Conservation (phyloP, 768 basidiomycete genomes). For the Thelephora aurantiotincta region DNA sequence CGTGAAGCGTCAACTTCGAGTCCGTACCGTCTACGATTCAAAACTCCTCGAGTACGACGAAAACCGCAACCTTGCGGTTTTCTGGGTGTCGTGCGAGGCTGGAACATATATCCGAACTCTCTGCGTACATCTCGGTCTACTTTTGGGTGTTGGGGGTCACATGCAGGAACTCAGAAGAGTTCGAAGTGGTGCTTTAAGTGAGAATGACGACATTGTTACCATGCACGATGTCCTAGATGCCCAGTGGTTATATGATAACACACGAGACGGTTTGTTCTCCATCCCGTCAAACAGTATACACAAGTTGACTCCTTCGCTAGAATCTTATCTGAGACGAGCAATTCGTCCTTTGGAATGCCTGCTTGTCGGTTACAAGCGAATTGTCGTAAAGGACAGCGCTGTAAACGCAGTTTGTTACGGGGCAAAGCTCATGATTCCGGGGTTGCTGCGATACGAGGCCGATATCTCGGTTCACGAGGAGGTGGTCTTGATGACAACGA, state of each 20-base stretch:
- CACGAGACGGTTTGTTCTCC: conserved; percentile 64
- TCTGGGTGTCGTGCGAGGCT: conserved; percentile 98
- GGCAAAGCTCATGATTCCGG: conserved; percentile 99
- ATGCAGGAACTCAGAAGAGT: conserved; percentile 98
- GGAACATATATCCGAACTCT: conserved; percentile 94
- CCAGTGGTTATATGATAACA: conserved; percentile 97
- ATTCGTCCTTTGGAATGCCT: conserved; percentile 91
- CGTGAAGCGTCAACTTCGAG: conserved; percentile 94
- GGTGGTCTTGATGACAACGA: conserved; percentile 97
- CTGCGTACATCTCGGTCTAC: conserved; percentile 89
- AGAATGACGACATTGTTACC: conserved; percentile 96
- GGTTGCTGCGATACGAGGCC: conserved; percentile 88
- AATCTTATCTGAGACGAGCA: conserved; percentile 90
- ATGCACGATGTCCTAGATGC: conserved; percentile 99
- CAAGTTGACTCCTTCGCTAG: conserved; percentile 24
- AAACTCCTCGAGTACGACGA: conserved; percentile 96
- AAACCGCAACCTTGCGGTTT: conserved; percentile 89
- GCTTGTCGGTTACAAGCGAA: conserved; percentile 91
- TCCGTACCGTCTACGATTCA: conserved; percentile 94
- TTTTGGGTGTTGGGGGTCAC: conserved; percentile 97
- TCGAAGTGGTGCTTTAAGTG: conserved; percentile 89
- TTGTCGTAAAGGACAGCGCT: conserved; percentile 97
- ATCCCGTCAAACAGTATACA: background rate
- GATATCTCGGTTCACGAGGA: conserved; percentile 94
- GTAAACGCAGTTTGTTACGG: conserved; percentile 99